Evolutionary conservation across 352 stramenopile species (phyloP).

Genomic region (Globisporangium lucens): DNA sequence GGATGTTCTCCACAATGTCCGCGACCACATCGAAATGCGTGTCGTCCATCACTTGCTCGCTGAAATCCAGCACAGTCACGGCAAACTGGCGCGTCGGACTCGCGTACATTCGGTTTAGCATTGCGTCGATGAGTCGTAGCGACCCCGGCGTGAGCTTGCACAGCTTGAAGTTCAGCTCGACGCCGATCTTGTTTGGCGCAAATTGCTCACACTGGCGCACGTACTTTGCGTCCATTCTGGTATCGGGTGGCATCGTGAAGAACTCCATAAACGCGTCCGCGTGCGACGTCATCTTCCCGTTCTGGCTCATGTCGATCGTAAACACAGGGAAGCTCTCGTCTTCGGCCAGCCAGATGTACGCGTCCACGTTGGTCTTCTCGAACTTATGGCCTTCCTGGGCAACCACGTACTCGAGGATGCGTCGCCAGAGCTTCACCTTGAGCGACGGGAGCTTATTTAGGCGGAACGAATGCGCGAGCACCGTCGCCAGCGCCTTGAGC

Average conservation of each 20-base stretch:
- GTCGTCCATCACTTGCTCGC: not conserved
- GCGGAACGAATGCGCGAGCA: not conserved
- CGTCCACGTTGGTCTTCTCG: too few relatives aligned
- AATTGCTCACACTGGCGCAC: too few relatives aligned
- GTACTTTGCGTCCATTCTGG: too few relatives aligned
- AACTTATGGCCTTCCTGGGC: too few relatives aligned
- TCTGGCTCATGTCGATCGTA: too few relatives aligned
- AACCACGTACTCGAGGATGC: too few relatives aligned
- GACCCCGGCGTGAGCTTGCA: too few relatives aligned
- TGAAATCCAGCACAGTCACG: not conserved
- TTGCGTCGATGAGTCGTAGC: not conserved
- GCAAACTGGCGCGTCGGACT: constrained; percentile 4
- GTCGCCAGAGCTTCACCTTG: not conserved
- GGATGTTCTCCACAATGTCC: not conserved
- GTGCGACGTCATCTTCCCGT: not conserved
- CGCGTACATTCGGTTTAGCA: constrained; percentile 2
- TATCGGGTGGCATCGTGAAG: not conserved
- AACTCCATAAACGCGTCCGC: not conserved
- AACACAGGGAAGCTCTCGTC: too few relatives aligned
- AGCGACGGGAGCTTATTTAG: not conserved
- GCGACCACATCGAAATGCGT: not conserved
- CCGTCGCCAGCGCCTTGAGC: not conserved
- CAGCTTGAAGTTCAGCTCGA: too few relatives aligned
- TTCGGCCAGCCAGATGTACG: too few relatives aligned
- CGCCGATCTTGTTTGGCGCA: too few relatives aligned